Conservation (phyloP, 257 asterid species). For the Nicotiana undulata region DNA sequence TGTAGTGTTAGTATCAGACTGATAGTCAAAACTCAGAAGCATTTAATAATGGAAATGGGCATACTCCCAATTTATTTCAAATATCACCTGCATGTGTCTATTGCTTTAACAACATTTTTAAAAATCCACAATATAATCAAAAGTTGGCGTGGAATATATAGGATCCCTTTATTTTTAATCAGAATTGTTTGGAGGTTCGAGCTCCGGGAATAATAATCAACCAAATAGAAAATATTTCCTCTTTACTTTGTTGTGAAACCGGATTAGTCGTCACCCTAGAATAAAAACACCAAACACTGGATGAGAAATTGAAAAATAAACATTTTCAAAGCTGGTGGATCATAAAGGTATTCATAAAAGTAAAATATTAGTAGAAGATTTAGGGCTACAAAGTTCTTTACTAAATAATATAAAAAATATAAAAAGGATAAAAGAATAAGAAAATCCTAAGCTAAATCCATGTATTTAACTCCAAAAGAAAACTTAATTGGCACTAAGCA, state of each 20-base stretch:
- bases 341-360: neutral
- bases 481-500: neutral
- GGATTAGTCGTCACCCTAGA: no score
- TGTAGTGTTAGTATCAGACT: neutral
- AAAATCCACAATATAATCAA: no score
- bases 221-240: no score
- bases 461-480: neutral
- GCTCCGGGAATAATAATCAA: fast-evolving
- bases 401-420: neutral
- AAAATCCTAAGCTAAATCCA: neutral
- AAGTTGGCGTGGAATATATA: no score
- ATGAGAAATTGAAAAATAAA: neutral
- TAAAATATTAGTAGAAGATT: neutral
- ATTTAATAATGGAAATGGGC: neutral
- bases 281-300: no score
- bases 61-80: neutral
- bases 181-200: no score
- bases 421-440: neutral
- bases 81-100: neutral
- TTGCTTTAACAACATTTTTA: neutral
- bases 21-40: neutral
- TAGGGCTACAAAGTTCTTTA: neutral
- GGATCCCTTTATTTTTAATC: no score
- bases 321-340: neutral
- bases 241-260: no score